Conservation (phyloP, 371 early-diverging fungal species). For the Lichtheimia ornata region DNA sequence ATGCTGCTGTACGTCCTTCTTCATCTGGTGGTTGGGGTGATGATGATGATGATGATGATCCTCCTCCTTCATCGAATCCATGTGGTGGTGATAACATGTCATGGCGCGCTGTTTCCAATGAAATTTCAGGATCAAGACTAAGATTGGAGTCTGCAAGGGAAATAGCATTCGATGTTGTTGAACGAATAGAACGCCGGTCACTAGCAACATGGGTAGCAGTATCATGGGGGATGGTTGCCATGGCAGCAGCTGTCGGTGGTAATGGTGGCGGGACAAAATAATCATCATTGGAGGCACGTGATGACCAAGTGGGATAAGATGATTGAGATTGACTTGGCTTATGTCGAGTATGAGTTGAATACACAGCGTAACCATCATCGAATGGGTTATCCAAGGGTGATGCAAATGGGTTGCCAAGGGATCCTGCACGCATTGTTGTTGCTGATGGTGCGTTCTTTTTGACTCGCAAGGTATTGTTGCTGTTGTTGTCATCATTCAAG, state of each 20-base stretch:
- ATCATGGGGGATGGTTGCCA: background rate
- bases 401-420: constrained; percentile 22
- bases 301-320: constrained; percentile 20
- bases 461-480: constrained; percentile 2
- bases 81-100: background rate
- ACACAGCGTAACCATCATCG: constrained; percentile 29
- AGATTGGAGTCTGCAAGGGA: constrained; percentile 32
- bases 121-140: constrained; percentile 23
- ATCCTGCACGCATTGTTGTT: constrained; percentile 2
- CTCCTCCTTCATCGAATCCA: background rate
- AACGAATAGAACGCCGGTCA: constrained; percentile 20
- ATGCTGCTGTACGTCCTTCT: constrained; percentile 25
- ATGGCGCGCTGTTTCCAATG: constrained; percentile 7
- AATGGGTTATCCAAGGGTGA: constrained; percentile 37
- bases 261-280: constrained; percentile 7
- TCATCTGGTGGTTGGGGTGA: background rate
- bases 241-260: constrained; percentile 1
- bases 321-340: constrained; percentile 41
- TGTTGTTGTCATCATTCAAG: background rate
- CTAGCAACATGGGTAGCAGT: background rate
- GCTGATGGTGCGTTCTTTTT: constrained; percentile 9
- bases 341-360: constrained; percentile 13
- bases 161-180: constrained; percentile 37
- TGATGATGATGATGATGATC: no score
- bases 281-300: constrained; percentile 14